Evolutionary conservation across 768 basidiomycete species (phyloP), one percentile per base, ranked within the genome.

Genomic region (Mycena vulgaris): DNA sequence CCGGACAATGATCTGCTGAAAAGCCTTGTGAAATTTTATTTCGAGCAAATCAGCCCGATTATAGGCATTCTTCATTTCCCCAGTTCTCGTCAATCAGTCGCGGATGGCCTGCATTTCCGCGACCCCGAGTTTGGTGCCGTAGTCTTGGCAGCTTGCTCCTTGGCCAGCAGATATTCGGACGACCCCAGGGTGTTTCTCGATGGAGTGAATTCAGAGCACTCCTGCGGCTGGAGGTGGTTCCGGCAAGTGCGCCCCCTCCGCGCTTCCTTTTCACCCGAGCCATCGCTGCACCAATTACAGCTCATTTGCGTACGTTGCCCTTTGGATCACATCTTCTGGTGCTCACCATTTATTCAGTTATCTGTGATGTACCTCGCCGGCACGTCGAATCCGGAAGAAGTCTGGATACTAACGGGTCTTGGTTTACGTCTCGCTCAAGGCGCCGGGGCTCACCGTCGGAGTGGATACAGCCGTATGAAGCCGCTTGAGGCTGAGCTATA

Each of bases 61-160:
- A 71, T 85, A 5, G 92, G 93, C 0, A 78, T 95, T 9, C 79
- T 96, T 5, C 94, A 95, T 74, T 85, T 86, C 1, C 89, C 89
- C 0, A 87, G 87, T 13, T 95, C 95, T 71, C 82, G 89, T 57
- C 80, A 80, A 28, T 83, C 85, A 28, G 71, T 91, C 16, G 70
- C 72, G 1, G 80, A 84, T 5, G 83, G 84, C 0, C 75, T 87
- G 16, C 89, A 93, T 76, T 73, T 86, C 16, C 80, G 78, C 8
- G 85, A 92, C 62, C 45, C 79, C 0, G 74, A 82, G 0, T 94
- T 95, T 76, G 88, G 84, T 0, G 79, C 84, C 31, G 84, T 87
- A 1, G 88, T 95, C 42, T 84, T 95, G 17, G 79, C 89, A 5
- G 86, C 93, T 0, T 93, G 92, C 75, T 92, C 95, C 0, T 77